Evolutionary conservation across 2,329 filamentous ascomycete genomes (phyloP), one percentile per base, ranked within the genome.

Genomic region (Biscogniauxia sp.): DNA sequence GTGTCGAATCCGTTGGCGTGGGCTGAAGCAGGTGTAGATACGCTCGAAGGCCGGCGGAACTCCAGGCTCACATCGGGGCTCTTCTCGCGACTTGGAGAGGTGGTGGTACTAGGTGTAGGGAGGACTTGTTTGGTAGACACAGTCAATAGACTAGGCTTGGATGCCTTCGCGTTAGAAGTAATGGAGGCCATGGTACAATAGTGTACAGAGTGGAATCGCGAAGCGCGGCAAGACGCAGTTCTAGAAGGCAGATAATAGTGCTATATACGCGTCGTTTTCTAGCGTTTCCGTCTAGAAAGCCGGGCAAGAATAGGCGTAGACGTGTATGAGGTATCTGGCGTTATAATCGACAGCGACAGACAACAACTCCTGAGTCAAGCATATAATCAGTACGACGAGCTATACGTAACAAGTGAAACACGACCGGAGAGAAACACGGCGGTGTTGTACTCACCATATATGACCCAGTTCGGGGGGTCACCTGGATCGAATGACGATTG

Each of bases 1-100:
- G 81, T 81, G 56, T 86, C 84, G 68, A 86, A 87, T 20, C 83
- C 82, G 66, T 84, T 83, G 60, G 71, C 68, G 50, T 74, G 73
- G 50, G 76, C 73, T 1, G 80, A 79, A 51, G 72, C 72, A 1
- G 82, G 81, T 11, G 79, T 80, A 0, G 80, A 80, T 20, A 78
- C 70, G 61, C 76, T 76, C 64, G 75, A 78, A 54, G 71, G 63
- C 50, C 72, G 71, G 45, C 66, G 65, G n/a, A 70, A 62, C 20
- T 75, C 70, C 51, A 72, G 65, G 59, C 65, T 67, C 54, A 66
- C 68, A 58, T 72, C 69, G 23, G 62, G 50, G 13, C 49, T 62
- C 59, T 65, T 68, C 60, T 68, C 68, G 41, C 54, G 53, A 23
- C 53, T 53, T 26, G 53, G 20, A 45, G 61, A 57, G 20, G 55